Base-by-base conservation (phyloP, 139 green algal genomes). In the Limnomonas spitsbergensis region DNA sequence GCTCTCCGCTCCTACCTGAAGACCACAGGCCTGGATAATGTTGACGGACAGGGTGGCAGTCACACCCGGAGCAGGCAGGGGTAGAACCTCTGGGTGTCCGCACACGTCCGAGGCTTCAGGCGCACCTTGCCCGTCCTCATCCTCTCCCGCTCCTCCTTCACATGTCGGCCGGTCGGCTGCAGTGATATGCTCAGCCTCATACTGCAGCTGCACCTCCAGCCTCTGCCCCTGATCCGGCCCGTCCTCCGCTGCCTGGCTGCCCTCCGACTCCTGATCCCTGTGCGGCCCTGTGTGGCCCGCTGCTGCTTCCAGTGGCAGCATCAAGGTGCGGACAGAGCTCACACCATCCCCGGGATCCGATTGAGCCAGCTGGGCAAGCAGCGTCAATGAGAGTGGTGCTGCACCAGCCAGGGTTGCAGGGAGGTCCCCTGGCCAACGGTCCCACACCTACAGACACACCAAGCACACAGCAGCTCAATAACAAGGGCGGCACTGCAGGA, bases 1-100 rank as follows among this genome's bases (percentile, higher is more conserved):
- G n/a, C n/a, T n/a, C n/a, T n/a, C n/a, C n/a, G n/a, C n/a, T n/a
- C 61, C 31, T 40, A 85, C 80, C 68, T 88, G 79, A 52, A 90
- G 53, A 1, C 86, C 86, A 52, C 81, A 87, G 1, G 81, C 83
- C 20, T 78, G 69, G 34, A 86, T 42, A 32, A 90, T 78, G 53
- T 87, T 53, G 6, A 90, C 77, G 26, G 52, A 82, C 32, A 90
- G 54, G 52, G 71, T 73, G 6, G 80, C 80, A 1, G 53, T 36
- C 47, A 84, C n/a, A n/a, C n/a, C n/a, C n/a, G n/a, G n/a, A n/a
- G n/a, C n/a, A n/a, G n/a, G n/a, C n/a, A n/a, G n/a, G n/a, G n/a
- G n/a, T n/a, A n/a, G n/a, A n/a, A n/a, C n/a, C n/a, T n/a, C n/a
- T n/a, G n/a, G n/a, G n/a, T n/a, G n/a, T n/a, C n/a, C n/a, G n/a